Base-by-base conservation (phyloP, 1,284 basidiomycete genomes). In the Peniophora sp. region DNA sequence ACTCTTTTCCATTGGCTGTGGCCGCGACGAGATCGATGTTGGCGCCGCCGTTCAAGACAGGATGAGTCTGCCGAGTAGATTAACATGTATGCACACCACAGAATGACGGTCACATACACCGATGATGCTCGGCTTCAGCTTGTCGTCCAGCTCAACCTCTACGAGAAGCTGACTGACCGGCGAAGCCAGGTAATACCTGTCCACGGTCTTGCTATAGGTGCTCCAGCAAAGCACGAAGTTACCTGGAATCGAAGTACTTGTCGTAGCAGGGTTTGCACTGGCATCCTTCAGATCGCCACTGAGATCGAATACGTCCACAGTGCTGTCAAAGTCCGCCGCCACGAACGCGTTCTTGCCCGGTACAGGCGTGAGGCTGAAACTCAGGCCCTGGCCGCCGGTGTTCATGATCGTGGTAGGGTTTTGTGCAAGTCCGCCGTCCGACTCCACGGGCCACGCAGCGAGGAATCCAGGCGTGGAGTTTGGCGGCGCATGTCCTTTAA, bases 231-330 rank as follows among this genome's bases (percentile, higher is more conserved):
- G 20, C 3, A 6, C 22, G 3, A 45, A 23, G 10, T 23, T 9
- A 8, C 43, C 43, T 9, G 3, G 8, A 24, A 45, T 24, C 3
- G 3, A 3, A 3, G 8, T 20, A 17, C n/a, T 17, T 8, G 15
- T 41, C 3, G 41, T 20, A 20, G 11, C 41, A 18, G 9, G 11
- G 9, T 9, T 9, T 14, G 18, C 17, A 6, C 20, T 45, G 8
- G 9, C 14, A 15, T 20, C 43, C n/a, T 5, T 15, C n/a, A 22
- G 8, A 6, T 3, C 9, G 3, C 23, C 23, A 24, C n/a, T 18
- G 43, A 45, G n/a, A 22, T 45, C 43, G 20, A 45, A 45, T 9
- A 45, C 43, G 43, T 45, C 43, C n/a, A 45, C 23, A 45, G 20
- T 20, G 18, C 12, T 22, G 8, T 6, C 8, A 15, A 24, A 24